Conservation (phyloP, 108 stramenopile species). For the Cyclotella baltica region DNA sequence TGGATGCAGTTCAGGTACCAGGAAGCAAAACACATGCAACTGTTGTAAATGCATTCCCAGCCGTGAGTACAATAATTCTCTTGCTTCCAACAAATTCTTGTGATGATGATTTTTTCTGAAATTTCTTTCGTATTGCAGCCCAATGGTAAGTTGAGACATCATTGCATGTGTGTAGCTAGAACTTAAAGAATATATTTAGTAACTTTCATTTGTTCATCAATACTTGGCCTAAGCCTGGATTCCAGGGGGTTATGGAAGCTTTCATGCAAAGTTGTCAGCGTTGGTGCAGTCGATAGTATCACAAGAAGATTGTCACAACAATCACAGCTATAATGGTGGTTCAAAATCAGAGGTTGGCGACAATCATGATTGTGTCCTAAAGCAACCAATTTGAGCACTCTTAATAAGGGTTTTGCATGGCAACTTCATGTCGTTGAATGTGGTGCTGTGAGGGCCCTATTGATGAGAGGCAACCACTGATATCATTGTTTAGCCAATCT, state of each 20-base stretch:
- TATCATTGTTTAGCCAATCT: too few relatives aligned
- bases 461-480: too few relatives aligned
- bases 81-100: neutral
- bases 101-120: neutral
- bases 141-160: neutral
- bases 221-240: constrained; percentile 64
- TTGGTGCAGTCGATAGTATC: constrained; percentile 42
- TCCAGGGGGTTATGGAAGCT: constrained; percentile 47
- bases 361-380: too few relatives aligned
- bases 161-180: neutral
- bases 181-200: neutral
- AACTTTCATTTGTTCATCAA: constrained; percentile 1
- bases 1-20: constrained; percentile 34
- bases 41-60: constrained; percentile 47
- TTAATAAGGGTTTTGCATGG: too few relatives aligned
- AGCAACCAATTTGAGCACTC: too few relatives aligned
- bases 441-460: too few relatives aligned
- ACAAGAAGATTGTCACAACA: neutral
- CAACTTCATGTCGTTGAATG: too few relatives aligned
- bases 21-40: constrained; percentile 15
- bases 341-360: too few relatives aligned
- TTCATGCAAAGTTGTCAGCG: constrained; percentile 41
- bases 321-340: neutral
- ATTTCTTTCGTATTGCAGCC: neutral
- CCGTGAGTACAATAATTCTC: neutral